phyloP scores from a whole-genome alignment of 1,139 yeast species.

The Kazachstania sp. region DNA sequence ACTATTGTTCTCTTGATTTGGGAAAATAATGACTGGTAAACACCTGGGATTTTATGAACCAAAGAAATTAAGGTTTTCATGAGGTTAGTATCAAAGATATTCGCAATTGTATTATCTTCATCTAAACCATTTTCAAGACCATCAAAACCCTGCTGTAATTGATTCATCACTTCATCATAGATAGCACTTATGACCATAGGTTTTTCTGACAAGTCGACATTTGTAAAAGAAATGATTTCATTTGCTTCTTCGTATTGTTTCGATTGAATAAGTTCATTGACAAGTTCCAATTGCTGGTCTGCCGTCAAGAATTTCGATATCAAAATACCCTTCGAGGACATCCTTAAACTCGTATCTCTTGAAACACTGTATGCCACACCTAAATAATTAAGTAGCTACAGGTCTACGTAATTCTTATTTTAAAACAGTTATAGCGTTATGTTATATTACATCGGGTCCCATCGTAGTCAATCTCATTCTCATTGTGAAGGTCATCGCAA shows the following conservation, averaged over 20 bases:
- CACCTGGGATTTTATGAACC: conserved; percentile 6
- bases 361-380: too few relatives aligned
- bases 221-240: conserved; percentile 11
- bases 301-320: conserved; percentile 9
- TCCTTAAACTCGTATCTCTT: neutral
- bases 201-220: conserved; percentile 7
- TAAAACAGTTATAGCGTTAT: too few relatives aligned
- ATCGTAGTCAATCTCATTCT: too few relatives aligned
- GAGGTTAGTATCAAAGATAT: neutral
- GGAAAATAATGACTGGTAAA: conserved; percentile 6
- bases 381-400: too few relatives aligned
- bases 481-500: too few relatives aligned
- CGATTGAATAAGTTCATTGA: conserved; percentile 13
- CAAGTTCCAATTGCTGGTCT: conserved; percentile 9
- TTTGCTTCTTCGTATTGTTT: conserved; percentile 12
- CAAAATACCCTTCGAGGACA: conserved; percentile 4
- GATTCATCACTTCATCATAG: conserved; percentile 4
- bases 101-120: neutral
- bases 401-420: too few relatives aligned
- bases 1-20: conserved; percentile 9
- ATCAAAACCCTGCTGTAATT: neutral
- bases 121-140: neutral
- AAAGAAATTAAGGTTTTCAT: conserved; percentile 8
- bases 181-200: neutral
- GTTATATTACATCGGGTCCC: too few relatives aligned